Evolutionary conservation across 805 yeast species (phyloP), one percentile per base, ranked within the genome.

Genomic region (Yarrowia porcina): DNA sequence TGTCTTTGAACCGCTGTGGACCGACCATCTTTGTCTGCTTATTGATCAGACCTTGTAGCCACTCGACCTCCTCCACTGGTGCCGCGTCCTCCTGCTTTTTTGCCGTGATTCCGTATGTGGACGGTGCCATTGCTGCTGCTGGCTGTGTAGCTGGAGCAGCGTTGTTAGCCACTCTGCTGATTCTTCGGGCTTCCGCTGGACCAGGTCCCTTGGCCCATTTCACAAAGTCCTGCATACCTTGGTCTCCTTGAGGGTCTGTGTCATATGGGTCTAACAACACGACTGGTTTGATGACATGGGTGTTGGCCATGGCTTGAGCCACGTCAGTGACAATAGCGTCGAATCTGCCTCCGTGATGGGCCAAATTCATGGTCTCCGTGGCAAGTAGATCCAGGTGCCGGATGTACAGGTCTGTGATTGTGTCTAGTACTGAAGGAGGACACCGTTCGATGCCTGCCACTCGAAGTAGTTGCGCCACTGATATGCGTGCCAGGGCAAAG

Each of bases 371-470:
- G 0, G 90, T 76, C 56, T 83, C 83, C 12, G 74, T 67, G 1
- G 85, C 73, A 20, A 93, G 70, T 17, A 85, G 74, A 54, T 77
- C 76, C 45, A 93, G 73, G 70, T 85, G 87, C 64, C 87, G 80
- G 17, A 88, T 75, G 70, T 87, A 84, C 1, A 93, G 70, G 69
- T 91, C 97, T 0, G 96, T 86, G n/a, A 91, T 67, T 1, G 85
- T 80, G 69, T 90, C 92, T 10, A 93, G 77, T 1, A 88, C 82
- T 8, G 83, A 78, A 8, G 93, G 89, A 59, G 85, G 79, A 66
- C 92, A 85, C 68, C 85, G 81, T 65, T 90, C 97, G 69, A 91
- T 90, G 0, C 99, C 99, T 30, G 85, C 82, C 0, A 94, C 84
- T 65, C 90, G 84, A 60, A 93, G 79, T 0, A 82, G 79, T 71